Conservation (phyloP, 2,329 filamentous ascomycete species). For the Aspergillus novoparasiticus region DNA sequence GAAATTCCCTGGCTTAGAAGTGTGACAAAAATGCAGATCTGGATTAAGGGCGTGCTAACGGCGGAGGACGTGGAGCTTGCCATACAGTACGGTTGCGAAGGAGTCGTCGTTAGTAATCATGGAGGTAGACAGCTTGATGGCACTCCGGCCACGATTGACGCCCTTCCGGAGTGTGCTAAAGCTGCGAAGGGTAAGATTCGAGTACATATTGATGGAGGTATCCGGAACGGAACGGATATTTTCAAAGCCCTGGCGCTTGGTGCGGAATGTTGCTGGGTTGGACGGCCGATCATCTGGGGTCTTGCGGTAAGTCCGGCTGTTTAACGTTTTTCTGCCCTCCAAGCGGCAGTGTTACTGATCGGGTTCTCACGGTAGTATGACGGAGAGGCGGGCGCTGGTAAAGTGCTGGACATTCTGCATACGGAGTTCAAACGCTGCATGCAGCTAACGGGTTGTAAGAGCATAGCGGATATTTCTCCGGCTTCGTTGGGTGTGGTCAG, state of each 20-base stretch:
- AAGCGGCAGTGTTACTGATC: background rate
- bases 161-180: slow-evolving; percentile 30
- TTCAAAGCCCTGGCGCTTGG: slow-evolving; percentile 42
- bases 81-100: slow-evolving; percentile 38
- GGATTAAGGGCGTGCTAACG: slow-evolving; percentile 33
- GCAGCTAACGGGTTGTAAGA: slow-evolving; percentile 31
- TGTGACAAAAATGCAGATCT: slow-evolving; percentile 51
- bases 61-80: slow-evolving; percentile 40
- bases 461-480: slow-evolving; percentile 27
- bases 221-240: slow-evolving; percentile 37
- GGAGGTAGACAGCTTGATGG: slow-evolving; percentile 43
- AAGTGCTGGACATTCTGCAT: slow-evolving; percentile 34
- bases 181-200: slow-evolving; percentile 35
- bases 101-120: slow-evolving; percentile 43
- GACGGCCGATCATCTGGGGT: slow-evolving; percentile 37
- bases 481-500: slow-evolving; percentile 24
- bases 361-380: slow-evolving; percentile 23
- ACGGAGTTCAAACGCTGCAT: slow-evolving; percentile 35
- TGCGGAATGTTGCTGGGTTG: slow-evolving; percentile 36
- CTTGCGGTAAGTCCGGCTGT: slow-evolving; percentile 30
- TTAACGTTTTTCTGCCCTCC: background rate
- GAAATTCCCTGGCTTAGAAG: slow-evolving; percentile 54
- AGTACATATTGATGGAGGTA: slow-evolving; percentile 37
- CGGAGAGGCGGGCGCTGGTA: slow-evolving; percentile 34
- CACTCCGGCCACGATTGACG: slow-evolving; percentile 40